A percentile compares a stretch with the other conserved stretches of the same genome.
Conservation (phyloP, 441 rosid genomes). For the Adansonia madagascariensis region DNA sequence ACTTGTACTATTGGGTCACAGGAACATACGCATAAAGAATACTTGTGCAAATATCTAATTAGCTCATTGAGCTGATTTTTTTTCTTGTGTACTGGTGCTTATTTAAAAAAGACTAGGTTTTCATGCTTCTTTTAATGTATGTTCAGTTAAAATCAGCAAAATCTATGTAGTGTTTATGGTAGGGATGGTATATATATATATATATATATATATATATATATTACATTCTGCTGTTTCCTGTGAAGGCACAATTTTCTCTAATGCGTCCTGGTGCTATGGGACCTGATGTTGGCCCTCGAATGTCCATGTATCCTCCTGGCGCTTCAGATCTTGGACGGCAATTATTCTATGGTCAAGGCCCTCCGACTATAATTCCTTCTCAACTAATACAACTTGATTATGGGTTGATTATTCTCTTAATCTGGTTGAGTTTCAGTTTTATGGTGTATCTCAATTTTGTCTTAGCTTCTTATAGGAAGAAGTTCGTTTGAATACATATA, state of each 20-base stretch:
- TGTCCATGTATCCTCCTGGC: conserved; percentile 64
- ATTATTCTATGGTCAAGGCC: conserved; percentile 66
- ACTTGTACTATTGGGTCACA: background rate
- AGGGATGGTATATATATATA: background rate
- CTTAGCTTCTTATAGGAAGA: background rate
- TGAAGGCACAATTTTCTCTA: conserved; percentile 71
- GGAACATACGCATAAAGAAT: background rate
- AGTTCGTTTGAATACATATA: background rate
- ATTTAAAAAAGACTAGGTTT: background rate
- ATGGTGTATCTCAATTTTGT: background rate
- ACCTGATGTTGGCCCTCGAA: conserved; percentile 58
- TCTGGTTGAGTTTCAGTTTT: background rate
- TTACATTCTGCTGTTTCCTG: background rate
- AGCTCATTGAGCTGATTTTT: background rate
- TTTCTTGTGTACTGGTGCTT: background rate
- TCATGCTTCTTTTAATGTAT: background rate
- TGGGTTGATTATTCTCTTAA: background rate
- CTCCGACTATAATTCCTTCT: conserved; percentile 62
- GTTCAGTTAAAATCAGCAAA: background rate
- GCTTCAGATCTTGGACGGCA: conserved; percentile 67
- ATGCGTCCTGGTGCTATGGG: conserved; percentile 56
- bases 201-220: background rate
- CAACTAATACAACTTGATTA: conserved; percentile 45
- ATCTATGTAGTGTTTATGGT: background rate
- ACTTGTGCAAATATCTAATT: background rate